Base-by-base conservation (phyloP, 2,329 filamentous ascomycete species). In the Neonectria hederae region DNA sequence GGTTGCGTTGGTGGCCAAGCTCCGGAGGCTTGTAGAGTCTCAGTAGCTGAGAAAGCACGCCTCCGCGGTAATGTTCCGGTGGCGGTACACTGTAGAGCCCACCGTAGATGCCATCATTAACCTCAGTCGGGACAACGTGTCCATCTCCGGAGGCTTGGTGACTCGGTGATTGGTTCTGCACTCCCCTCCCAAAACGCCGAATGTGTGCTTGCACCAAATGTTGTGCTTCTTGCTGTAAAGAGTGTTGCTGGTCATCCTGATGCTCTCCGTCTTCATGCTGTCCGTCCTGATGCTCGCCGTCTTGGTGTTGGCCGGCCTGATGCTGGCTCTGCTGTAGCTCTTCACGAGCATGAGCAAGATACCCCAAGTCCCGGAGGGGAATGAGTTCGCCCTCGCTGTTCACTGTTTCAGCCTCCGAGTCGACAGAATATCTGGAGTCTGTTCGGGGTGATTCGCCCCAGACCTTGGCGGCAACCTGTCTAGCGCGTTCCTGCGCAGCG, bases 1-100 rank as follows among this genome's bases (percentile, higher is more conserved):
- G 66, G 48, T 68, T 72, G 30, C 71, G 70, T 49, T 65, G 68
- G 42, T 75, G 74, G 10, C 65, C 54, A 10, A 21, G 17, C 13
- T 62, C 63, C 22, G 65, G 65, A 38, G 69, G 59, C 28, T 82
- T 83, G 70, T 84, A 83, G 11, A 84, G 78, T 72, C 81, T 83
- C 46, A 84, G 65, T 1, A 84, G 78, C 65, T 83, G 81, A 5
- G 82, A 81, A 6, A 84, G 74, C 1, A 84, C 79, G 56, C 82
- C 80, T 19, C 81, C 80, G 2, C 82, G 81, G 53, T 82, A 83
- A 26, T 82, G 74, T 35, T 76, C 66, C 0, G 82, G 82, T 4
- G 78, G 71, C 4, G 81, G 78, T 2, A 83, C 77, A 28, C 77
- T 76, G 43, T 82, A 79, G 5, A 83, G 74, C 11, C 79, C 80